Evolutionary conservation across 2,329 filamentous ascomycete genomes (phyloP).

Genomic region (Juglanconis oblonga): DNA sequence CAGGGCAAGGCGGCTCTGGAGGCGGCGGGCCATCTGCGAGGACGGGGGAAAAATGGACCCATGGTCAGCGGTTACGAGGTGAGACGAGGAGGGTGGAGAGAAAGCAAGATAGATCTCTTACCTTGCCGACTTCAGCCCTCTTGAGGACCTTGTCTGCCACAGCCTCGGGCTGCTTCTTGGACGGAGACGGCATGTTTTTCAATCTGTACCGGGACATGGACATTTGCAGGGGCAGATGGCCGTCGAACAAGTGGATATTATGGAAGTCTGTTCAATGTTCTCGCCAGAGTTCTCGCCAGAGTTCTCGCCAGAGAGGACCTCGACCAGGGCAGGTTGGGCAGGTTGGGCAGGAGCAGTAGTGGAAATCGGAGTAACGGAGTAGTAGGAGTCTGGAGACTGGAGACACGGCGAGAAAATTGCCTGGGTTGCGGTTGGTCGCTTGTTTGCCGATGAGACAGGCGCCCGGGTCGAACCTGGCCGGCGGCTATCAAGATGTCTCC

Average conservation of each 20-base stretch:
- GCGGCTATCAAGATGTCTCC: not conserved
- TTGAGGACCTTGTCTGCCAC: constrained; percentile 68
- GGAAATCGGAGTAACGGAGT: constrained; percentile 8
- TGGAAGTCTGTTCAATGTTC: not conserved
- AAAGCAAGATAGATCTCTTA: constrained; percentile 37
- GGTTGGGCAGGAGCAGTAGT: constrained; percentile 10
- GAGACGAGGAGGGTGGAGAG: constrained; percentile 1
- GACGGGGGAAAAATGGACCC: constrained; percentile 1
- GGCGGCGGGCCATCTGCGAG: constrained; percentile 79
- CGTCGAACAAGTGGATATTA: not conserved
- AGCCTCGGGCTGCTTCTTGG: constrained; percentile 61
- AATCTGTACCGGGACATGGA: constrained; percentile 24
- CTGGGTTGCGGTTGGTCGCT: not conserved
- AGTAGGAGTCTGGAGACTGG: too few species aligned
- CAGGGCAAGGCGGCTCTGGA: constrained; percentile 91
- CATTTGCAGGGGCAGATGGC: constrained; percentile 6
- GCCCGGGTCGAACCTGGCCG: constrained; percentile 11
- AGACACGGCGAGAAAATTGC: constrained; percentile 12
- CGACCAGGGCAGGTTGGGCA: constrained; percentile 5
- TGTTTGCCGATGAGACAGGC: constrained; percentile 10
- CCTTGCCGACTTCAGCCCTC: constrained; percentile 73
- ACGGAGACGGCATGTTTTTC: constrained; percentile 56
- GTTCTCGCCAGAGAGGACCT: not conserved
- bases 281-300: not conserved
- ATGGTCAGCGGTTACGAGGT: constrained; percentile 16